Percentiles rank a stretch among this genome's conserved stretches.
Conservation (phyloP, 192 early-diverging fungal species). For the Rhizophagus clarus region DNA sequence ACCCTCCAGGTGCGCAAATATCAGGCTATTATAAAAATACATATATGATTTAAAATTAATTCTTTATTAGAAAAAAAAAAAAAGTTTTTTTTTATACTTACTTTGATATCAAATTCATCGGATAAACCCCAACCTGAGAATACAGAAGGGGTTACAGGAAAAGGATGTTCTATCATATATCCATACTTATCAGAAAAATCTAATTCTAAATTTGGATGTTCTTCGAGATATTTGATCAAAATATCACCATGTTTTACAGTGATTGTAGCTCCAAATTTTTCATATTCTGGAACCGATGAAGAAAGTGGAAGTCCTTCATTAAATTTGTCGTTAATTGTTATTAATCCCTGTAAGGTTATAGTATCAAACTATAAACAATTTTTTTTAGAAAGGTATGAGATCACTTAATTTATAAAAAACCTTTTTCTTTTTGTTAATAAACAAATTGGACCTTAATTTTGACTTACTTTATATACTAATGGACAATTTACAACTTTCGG, state of each 20-base stretch:
- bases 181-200: constrained; percentile 14
- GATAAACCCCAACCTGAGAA: not conserved
- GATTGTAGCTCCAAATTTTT: not conserved
- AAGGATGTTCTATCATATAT: not conserved
- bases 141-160: not conserved
- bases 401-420: no score
- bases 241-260: not conserved
- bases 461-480: no score
- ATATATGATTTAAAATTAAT: no score
- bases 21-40: constrained; percentile 39
- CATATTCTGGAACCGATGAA: no score
- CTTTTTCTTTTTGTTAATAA: no score
- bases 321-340: no score
- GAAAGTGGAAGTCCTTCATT: no score
- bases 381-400: no score
- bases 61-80: not conserved
- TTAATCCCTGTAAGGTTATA: no score
- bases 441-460: no score
- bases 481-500: no score
- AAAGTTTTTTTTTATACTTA: not conserved
- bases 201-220: not conserved
- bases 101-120: not conserved
- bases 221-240: not conserved
- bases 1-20: constrained; percentile 54
- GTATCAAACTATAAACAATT: no score